phyloP scores from a whole-genome alignment of 2,329 filamentous ascomycete species.

The Aspergillus persii region DNA sequence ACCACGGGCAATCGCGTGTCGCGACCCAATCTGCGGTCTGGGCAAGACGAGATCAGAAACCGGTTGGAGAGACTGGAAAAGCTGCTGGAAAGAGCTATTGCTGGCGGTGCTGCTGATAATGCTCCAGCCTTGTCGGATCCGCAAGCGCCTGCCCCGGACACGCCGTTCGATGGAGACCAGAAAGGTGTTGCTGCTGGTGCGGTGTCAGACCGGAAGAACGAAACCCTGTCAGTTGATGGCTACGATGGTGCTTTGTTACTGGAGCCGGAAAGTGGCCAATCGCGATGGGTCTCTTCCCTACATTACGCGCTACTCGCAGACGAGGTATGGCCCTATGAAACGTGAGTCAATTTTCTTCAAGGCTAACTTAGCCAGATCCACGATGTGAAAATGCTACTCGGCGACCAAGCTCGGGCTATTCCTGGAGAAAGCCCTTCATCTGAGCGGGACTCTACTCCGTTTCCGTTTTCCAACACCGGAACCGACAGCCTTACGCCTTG shows the following conservation, averaged over 20 bases:
- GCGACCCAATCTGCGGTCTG: conserved; percentile 1
- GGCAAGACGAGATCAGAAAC: conserved; percentile 8
- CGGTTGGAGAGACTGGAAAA: conserved; percentile 8
- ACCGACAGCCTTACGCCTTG: conserved; percentile 1
- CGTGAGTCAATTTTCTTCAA: not conserved
- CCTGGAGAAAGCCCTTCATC: not conserved
- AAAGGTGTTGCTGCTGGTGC: not conserved
- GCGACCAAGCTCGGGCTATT: not conserved
- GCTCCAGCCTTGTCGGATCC: not conserved
- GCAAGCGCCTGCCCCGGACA: not conserved
- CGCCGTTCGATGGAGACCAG: not conserved
- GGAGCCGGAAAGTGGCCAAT: conserved; percentile 8
- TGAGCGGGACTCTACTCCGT: not conserved
- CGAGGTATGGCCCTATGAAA: conserved; percentile 2
- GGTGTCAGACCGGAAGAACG: not conserved
- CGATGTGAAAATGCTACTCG: conserved; percentile 1
- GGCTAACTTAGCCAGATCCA: not conserved
- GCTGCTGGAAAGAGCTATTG: conserved; percentile 9
- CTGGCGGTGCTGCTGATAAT: not conserved
- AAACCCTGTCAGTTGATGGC: conserved; percentile 8
- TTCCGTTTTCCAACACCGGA: not conserved
- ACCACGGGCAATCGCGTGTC: not conserved
- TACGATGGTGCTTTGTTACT: conserved; percentile 12
- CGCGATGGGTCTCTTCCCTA: conserved; percentile 12
- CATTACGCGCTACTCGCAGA: conserved; percentile 13